Percentiles rank a stretch among this genome's conserved stretches.
Conservation (phyloP, 768 basidiomycete genomes). For the Tricholomella constricta region DNA sequence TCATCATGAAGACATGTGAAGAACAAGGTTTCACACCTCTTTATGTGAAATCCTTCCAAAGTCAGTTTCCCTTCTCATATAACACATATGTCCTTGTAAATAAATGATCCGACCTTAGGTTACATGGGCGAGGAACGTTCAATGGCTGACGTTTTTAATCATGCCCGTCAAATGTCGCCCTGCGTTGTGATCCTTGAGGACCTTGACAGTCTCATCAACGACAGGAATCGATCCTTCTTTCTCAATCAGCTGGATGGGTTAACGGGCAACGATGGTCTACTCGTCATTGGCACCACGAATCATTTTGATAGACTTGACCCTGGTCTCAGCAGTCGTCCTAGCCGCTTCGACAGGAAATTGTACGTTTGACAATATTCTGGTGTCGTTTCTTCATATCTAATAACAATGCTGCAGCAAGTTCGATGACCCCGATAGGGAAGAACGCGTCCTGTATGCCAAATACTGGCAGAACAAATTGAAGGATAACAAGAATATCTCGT, state of each 20-base stretch:
- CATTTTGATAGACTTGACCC: constrained; percentile 82
- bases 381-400: background rate
- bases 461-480: constrained; percentile 84
- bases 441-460: constrained; percentile 65
- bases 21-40: constrained; percentile 66
- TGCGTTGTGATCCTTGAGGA: constrained; percentile 63
- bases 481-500: constrained; percentile 60
- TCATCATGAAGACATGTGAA: constrained; percentile 74
- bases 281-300: constrained; percentile 81
- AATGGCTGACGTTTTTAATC: constrained; percentile 69
- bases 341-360: constrained; percentile 88
- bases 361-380: constrained; percentile 34
- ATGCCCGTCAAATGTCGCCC: constrained; percentile 70
- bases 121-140: constrained; percentile 63
- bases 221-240: constrained; percentile 82
- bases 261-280: constrained; percentile 75
- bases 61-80: constrained; percentile 32
- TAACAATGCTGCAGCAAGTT: constrained; percentile 54
- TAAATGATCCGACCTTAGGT: constrained; percentile 36
- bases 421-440: constrained; percentile 65
- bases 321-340: constrained; percentile 74
- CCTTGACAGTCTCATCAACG: constrained; percentile 78
- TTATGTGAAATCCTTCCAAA: constrained; percentile 81
- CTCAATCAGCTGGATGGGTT: constrained; percentile 85
- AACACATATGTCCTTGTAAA: background rate